phyloP scores from a whole-genome alignment of 768 basidiomycete species.

The Psilocybe cyanescens region DNA sequence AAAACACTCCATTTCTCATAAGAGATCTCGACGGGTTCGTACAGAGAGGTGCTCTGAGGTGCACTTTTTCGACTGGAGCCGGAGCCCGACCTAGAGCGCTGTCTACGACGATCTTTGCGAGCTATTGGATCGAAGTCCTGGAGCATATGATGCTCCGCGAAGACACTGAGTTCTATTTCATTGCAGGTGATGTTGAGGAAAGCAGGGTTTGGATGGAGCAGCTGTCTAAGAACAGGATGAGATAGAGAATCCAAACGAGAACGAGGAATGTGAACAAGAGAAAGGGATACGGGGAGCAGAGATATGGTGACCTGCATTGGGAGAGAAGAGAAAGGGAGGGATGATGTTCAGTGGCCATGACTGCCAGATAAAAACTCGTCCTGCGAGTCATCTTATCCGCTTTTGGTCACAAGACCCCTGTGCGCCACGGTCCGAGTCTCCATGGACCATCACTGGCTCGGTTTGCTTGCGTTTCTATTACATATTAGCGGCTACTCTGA shows the following conservation, averaged over 20 bases:
- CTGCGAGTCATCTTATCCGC: not conserved
- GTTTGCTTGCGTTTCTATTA: not conserved
- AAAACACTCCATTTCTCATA: conserved; percentile 79
- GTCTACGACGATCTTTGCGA: conserved; percentile 53
- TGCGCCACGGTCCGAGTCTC: conserved; percentile 1
- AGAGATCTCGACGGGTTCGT: conserved; percentile 68
- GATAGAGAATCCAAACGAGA: conserved; percentile 62
- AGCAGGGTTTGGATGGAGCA: conserved; percentile 65
- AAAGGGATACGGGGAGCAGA: conserved; percentile 71
- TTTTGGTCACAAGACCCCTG: conserved; percentile 10
- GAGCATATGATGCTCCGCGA: conserved; percentile 62
- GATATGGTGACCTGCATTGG: conserved; percentile 62
- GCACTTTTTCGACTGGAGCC: conserved; percentile 29
- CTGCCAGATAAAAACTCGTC: conserved; percentile 6
- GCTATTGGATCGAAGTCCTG: conserved; percentile 66
- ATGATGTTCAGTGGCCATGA: conserved; percentile 5
- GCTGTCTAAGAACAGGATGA: conserved; percentile 67
- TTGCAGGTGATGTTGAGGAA: conserved; percentile 82
- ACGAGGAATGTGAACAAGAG: conserved; percentile 77
- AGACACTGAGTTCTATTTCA: conserved; percentile 77
- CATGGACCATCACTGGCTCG: not conserved
- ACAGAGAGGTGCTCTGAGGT: conserved; percentile 19
- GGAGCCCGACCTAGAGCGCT: conserved; percentile 45
- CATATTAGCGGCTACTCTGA: not conserved
- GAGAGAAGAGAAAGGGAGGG: not conserved